Evolutionary conservation across 345 rosid genomes (phyloP).

Genomic region (Hypericum androsaemum): DNA sequence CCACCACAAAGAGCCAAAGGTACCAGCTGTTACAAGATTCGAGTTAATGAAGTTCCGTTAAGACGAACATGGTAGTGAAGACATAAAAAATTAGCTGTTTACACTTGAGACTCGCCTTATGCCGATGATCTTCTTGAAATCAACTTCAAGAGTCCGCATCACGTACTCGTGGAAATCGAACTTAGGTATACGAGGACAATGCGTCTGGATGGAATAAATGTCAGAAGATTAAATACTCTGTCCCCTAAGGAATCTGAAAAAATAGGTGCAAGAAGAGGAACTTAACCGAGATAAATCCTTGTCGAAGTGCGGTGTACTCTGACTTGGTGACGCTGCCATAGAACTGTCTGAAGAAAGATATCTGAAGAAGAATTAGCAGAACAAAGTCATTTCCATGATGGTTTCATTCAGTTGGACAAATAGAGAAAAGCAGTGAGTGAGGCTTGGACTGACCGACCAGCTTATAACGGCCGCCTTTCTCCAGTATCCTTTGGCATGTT

Average conservation of each 20-base stretch:
- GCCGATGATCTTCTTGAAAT: constrained; percentile 62
- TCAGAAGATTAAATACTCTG: too few species aligned
- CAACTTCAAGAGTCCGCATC: constrained; percentile 48
- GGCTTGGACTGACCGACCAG: constrained; percentile 50
- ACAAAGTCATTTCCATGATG: background rate
- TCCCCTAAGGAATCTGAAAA: too few species aligned
- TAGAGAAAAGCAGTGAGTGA: background rate
- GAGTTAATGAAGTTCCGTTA: background rate
- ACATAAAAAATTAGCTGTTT: too few species aligned
- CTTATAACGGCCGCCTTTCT: constrained; percentile 50
- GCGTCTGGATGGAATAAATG: constrained; percentile 26
- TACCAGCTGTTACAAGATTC: constrained; percentile 43
- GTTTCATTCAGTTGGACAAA: background rate
- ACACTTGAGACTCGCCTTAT: constrained; percentile 38
- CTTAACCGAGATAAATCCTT: constrained; percentile 62
- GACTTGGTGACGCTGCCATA: constrained; percentile 62
- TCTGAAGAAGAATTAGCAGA: constrained; percentile 27
- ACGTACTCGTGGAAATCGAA: constrained; percentile 67
- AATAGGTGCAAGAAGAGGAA: background rate
- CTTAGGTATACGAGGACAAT: constrained; percentile 17
- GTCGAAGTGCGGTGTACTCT: constrained; percentile 58
- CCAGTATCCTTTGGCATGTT: constrained; percentile 52
- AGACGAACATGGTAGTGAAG: too few species aligned
- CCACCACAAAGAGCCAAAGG: constrained; percentile 78
- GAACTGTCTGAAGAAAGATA: constrained; percentile 82